Conservation (phyloP, 208 protist genomes). For the Trypanosomatidae sp. region DNA sequence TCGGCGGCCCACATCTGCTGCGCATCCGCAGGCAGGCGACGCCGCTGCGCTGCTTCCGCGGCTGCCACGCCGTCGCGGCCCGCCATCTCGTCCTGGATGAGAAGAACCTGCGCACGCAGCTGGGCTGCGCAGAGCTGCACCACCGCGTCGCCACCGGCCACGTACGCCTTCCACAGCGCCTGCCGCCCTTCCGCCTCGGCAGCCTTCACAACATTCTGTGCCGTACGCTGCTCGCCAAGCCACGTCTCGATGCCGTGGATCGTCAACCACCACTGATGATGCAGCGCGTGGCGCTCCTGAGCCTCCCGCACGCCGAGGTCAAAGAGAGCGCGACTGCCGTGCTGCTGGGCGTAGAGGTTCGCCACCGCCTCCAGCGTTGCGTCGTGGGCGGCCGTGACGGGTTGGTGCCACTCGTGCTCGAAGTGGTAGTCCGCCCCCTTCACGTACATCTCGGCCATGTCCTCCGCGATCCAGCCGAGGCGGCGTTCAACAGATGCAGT, state of each 20-base stretch:
- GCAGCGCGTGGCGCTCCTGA: conserved; percentile 36
- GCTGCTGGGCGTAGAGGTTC: conserved; percentile 32
- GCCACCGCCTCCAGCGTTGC: conserved; percentile 35
- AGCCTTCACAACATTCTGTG: conserved; percentile 18
- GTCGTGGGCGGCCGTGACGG: conserved; percentile 34
- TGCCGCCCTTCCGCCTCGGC: conserved; percentile 26
- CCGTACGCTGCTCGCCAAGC: conserved; percentile 23
- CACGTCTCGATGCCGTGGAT: conserved; percentile 30
- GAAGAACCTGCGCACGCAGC: conserved; percentile 26
- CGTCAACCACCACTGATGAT: conserved; percentile 35
- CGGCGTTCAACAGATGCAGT: conserved; percentile 30
- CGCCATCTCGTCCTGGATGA: too few species aligned
- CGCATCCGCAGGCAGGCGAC: conserved; percentile 9
- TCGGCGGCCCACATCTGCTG: conserved; percentile 11
- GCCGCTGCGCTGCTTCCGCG: conserved; percentile 1
- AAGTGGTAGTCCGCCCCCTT: conserved; percentile 40
- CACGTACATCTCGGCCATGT: conserved; percentile 41
- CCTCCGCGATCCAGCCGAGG: conserved; percentile 38
- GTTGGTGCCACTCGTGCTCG: conserved; percentile 38
- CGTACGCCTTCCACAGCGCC: conserved; percentile 27
- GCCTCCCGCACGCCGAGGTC: conserved; percentile 43
- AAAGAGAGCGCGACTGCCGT: conserved; percentile 47
- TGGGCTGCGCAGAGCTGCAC: conserved; percentile 29
- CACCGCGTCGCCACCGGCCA: conserved; percentile 20
- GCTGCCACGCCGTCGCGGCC: conserved; percentile 10